Base-by-base conservation (phyloP, 1,139 yeast species). In the Yamadazyma aaseri region DNA sequence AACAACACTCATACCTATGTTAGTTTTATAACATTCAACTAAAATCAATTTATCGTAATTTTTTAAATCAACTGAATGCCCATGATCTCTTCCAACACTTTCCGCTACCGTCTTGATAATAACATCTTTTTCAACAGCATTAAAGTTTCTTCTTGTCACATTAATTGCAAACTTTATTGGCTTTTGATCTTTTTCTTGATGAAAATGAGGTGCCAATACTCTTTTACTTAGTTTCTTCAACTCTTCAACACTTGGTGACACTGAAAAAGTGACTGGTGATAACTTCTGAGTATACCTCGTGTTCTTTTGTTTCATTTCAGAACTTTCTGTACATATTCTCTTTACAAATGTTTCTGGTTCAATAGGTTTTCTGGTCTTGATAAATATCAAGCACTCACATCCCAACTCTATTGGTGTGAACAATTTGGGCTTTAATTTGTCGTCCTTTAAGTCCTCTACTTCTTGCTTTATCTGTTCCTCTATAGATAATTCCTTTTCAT, bases 21-120 rank as follows among this genome's bases (percentile, higher is more conserved):
- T 83, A 41, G 76, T 83, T 56, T 89, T 90, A 61, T 81, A 92
- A 52, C 96, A 86, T 55, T 89, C 96, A 2, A 92, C 84, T 39
- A 92, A 55, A 33, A 92, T 77, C 48, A 92, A 65, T 50, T 81
- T 81, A 39, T 89, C 95, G 51, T 79, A 87, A 13, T 79, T 64
- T 48, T 87, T 86, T 56, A 92, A 71, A 53, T 89, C 95, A 8
- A 92, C 96, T 21, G 65, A 63, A 53, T 87, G 96, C 2, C 81
- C 81, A 45, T 80, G 76, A 6, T 79, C 81, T 34, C 72, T 67
- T 1, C 92, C 90, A 0, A 87, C 89, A 29, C 73, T 59, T 29
- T 74, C 78, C 1, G 96, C 97, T 9, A 89, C 73, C 8, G 77
- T 68, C 30, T 71, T 73, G 39, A 86, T 87, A 35, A 90, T 76